phyloP scores from a whole-genome alignment of 2,329 filamentous ascomycete species.

The Trichophyton benhamiae region DNA sequence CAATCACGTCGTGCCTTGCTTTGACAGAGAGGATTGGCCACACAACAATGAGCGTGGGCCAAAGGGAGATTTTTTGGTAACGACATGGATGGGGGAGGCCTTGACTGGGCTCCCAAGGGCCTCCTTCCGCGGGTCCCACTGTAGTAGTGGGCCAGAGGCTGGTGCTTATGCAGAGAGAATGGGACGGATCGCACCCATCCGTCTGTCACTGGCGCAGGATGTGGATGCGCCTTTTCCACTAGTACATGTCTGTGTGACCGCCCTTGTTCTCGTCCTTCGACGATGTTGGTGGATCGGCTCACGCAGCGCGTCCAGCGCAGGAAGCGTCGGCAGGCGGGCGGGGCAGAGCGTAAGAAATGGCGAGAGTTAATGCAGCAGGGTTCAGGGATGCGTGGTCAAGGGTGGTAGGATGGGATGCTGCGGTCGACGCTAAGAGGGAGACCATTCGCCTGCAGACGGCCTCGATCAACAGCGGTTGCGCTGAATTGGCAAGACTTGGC shows the following conservation, averaged over 20 bases:
- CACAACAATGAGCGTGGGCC: neutral
- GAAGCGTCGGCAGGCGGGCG: neutral
- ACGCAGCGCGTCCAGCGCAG: neutral
- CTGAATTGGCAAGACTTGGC: conserved; percentile 6
- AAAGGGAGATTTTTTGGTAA: conserved; percentile 2
- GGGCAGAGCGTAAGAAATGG: conserved; percentile 1
- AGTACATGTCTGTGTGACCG: conserved; percentile 12
- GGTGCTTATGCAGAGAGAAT: conserved; percentile 2
- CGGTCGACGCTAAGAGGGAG: neutral
- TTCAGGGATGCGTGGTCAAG: conserved; percentile 4
- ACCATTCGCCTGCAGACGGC: neutral
- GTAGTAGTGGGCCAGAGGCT: neutral
- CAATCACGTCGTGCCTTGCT: conserved; percentile 2
- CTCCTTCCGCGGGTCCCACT: conserved; percentile 2
- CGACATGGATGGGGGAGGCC: neutral
- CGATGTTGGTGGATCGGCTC: conserved; percentile 4
- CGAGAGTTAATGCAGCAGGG: conserved; percentile 4
- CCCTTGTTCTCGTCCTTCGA: conserved; percentile 4
- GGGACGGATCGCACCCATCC: conserved; percentile 8
- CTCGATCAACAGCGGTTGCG: conserved; percentile 1
- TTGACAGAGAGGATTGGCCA: neutral
- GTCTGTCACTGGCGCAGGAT: conserved; percentile 15
- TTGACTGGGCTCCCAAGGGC: neutral
- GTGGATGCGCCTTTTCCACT: conserved; percentile 16
- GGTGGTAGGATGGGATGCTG: neutral